Percentiles rank a stretch among this genome's conserved stretches.
Evolutionary conservation across 164 flowering plant genomes (phyloP).

Genomic region (Chimonanthus praecox): DNA sequence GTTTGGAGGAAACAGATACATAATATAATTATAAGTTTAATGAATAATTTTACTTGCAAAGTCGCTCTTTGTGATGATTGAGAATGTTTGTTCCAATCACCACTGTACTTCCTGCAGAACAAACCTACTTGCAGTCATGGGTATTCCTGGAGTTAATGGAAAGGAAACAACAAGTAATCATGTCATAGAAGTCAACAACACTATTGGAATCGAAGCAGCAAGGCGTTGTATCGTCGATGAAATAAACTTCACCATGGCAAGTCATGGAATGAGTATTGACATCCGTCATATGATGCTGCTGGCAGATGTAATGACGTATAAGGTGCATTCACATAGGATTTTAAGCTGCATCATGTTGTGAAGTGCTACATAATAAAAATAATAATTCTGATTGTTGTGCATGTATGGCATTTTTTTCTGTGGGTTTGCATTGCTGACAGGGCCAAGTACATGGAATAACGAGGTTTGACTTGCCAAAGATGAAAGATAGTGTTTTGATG

Average conservation of each 20-base stretch:
- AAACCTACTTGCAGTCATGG: conserved; percentile 76
- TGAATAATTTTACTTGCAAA: neutral
- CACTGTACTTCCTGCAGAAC: no score
- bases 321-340: conserved; percentile 30
- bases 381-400: neutral
- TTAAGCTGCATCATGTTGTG: neutral
- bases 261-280: conserved; percentile 89
- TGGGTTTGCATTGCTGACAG: conserved; percentile 25
- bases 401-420: neutral
- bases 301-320: conserved; percentile 86
- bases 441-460: conserved; percentile 68
- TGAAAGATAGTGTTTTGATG: conserved; percentile 75
- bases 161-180: conserved; percentile 67
- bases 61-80: neutral
- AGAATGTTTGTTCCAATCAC: no score
- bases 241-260: conserved; percentile 63
- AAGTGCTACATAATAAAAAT: neutral
- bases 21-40: no score
- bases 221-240: conserved; percentile 68
- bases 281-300: conserved; percentile 96
- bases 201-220: conserved; percentile 96
- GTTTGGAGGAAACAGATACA: neutral
- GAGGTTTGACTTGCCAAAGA: conserved; percentile 46
- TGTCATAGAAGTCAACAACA: conserved; percentile 54
- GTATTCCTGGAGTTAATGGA: conserved; percentile 73